Base-by-base conservation (phyloP, 2,329 filamentous ascomycete genomes). In the Emericellopsis cladophorae region DNA sequence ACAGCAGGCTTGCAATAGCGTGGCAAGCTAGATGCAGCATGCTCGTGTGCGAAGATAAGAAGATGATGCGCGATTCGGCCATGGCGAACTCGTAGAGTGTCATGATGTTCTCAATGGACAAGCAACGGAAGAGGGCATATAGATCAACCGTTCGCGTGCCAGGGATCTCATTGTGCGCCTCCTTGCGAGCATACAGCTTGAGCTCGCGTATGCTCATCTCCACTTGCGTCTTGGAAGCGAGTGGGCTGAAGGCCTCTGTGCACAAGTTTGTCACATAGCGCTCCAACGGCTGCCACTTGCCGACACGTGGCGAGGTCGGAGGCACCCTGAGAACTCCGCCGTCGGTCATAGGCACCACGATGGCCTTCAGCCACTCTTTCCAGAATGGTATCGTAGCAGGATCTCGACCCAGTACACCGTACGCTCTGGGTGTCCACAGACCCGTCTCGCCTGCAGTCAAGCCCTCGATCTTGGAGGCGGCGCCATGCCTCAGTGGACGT, bases 201-300 rank as follows among this genome's bases (percentile, higher is more conserved):
- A 98, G 64, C 58, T 98, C 92, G 44, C 92, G 78, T 26, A 98
- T 78, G 1, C 84, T 81, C 31, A 96, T 70, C 62, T 98, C 92
- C 26, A 96, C 88, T 58, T 98, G 92, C 0, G 90, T 96, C 62
- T 93, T 90, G 32, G 92, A 96, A 29, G 84, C 84, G 39, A 95
- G 76, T 2, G 92, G 92, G 54, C 84, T 90, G 54, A 93, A 83
- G 2, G 92, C 92, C 62, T 96, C 90, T 9, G 89, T 89, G 62
- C 92, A 98, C 29, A 98, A 70, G 58, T 96, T 96, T 63, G 96
- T 82, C 29, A 98, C 89, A 59, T 96, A 98, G 55, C 89, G 81
- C 65, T 98, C 92, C 45, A 98, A 66, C 12, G 92, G 92, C 58
- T 95, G 90, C 92, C 92, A 98, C 55, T 88, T 79, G 36, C 92